Evolutionary conservation across 352 stramenopile genomes (phyloP), one percentile per base, ranked within the genome.

Genomic region (Pythium insidiosum): DNA sequence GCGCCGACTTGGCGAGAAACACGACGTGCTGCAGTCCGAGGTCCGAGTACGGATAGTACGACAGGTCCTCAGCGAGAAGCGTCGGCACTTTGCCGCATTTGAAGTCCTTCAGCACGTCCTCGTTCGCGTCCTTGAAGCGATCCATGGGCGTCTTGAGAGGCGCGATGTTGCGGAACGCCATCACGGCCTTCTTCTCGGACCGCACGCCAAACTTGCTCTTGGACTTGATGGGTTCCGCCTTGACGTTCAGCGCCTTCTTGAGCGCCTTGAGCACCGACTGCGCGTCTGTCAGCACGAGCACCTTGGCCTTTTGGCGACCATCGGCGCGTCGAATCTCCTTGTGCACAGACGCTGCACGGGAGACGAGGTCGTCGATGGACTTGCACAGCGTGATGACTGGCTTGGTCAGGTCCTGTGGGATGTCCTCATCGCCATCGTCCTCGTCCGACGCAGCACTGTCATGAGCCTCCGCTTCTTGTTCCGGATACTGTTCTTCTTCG

Each of bases 91-190:
- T 85, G 43, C 73, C 73, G 26, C 58, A 70, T 46, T 73, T 78
- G 53, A 68, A 85, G 29, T 73, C 63, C 16, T 62, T 66, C 21
- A 88, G 53, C 41, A 77, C 48, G 12, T 61, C 43, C 39, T 73
- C 72, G 64, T 88, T 86, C 11, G 68, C 58, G 24, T 75, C 70
- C 33, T 85, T 68, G 39, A 80, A 88, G 30, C 63, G 58, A 7
- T 85, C 70, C 62, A 84, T 56, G 2, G 75, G 75, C 38, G 75
- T 85, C 61, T 88, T 88, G 16, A 88, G 58, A n/a, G 72, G 50
- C 15, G 62, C 73, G 24, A 68, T 68, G 51, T 79, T 71, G 47
- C 71, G 70, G 61, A 73, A 88, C 37, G 47, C 55, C 47, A 78
- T 45, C 25, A 64, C 63, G 13, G 64, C 61, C 26, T 84, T 72